Evolutionary conservation across 768 basidiomycete species (phyloP).

Genomic region (Rhizopogon vesiculosus): DNA sequence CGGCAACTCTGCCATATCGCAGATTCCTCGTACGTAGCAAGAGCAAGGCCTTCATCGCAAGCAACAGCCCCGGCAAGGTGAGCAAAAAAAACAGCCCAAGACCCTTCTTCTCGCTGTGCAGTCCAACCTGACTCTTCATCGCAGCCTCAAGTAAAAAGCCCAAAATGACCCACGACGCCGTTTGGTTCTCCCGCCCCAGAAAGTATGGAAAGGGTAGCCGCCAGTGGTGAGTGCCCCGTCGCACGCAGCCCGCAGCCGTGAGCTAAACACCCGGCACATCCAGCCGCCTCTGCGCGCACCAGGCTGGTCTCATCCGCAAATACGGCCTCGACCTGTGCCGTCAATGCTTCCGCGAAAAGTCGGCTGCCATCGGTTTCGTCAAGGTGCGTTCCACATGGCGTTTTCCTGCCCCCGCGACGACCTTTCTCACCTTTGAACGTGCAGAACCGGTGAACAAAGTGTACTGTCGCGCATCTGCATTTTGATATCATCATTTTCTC

Average conservation of each 20-base stretch:
- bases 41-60: conserved; percentile 2
- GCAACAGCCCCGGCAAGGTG: conserved; percentile 19
- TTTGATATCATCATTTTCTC: conserved; percentile 1
- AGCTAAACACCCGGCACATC: neutral
- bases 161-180: conserved; percentile 96
- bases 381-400: conserved; percentile 59
- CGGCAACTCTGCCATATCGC: conserved; percentile 1
- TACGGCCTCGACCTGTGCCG: conserved; percentile 97
- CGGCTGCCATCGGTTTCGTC: conserved; percentile 87
- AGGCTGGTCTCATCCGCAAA: conserved; percentile 96
- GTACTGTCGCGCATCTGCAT: conserved; percentile 2
- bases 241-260: neutral
- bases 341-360: conserved; percentile 98
- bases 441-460: conserved; percentile 43
- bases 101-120: neutral
- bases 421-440: neutral
- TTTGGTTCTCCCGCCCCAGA: conserved; percentile 96
- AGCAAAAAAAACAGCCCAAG: neutral
- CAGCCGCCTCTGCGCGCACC: conserved; percentile 95
- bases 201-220: conserved; percentile 95
- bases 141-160: conserved; percentile 5
- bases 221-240: conserved; percentile 68
- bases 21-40: neutral
- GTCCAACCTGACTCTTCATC: neutral
- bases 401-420: neutral